Evolutionary conservation across 495 filamentous ascomycete genomes (phyloP), one percentile per base, ranked within the genome.

Genomic region (Opeltia flavorubescens): DNA sequence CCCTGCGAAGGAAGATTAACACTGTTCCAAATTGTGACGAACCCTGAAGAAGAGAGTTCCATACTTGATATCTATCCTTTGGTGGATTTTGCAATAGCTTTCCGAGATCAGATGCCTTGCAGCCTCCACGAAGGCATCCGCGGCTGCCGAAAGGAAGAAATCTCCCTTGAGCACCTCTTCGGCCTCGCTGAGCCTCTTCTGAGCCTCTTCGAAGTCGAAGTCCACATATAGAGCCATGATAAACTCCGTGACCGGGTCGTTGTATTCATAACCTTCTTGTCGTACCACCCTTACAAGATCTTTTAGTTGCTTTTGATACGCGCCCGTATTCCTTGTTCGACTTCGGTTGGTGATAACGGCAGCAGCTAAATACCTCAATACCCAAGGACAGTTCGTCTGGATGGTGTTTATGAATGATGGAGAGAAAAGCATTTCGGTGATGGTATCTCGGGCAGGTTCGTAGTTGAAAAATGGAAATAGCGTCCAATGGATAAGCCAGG

Each of bases 381-480:
- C 83, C 93, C 93, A 96, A 3, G 91, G 87, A 69, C 89, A 94
- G 65, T 78, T 82, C 50, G 93, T 94, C 70, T 98, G 91, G 62
- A 98, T 96, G 55, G 89, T 94, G 75, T 96, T 96, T 74, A 98
- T 96, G 72, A 86, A 98, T 53, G 82, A 71, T 44, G 87, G 82
- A 55, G 82, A 91, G 77, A 96, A 96, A 76, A 95, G 89, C 52
- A 95, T 78, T 53, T 98, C 91, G 65, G 88, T 84, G 55, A 96
- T 75, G 53, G 72, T 76, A 53, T 98, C 91, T 52, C 87, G 83
- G 46, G 89, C 86, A 54, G 84, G 75, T 59, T 94, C 89, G 67
- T 89, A 80, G 75, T 95, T 95, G 78, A 96, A 98, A 72, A 95
- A 89, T 46, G 93, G 91, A 77, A 96, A 98, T 48, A 98, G 77